These are phyloP conservation scores for Huntiella moniliformis DNA, from an alignment of 2,329 filamentous ascomycete species.

Conservation along the genomic window DNA sequence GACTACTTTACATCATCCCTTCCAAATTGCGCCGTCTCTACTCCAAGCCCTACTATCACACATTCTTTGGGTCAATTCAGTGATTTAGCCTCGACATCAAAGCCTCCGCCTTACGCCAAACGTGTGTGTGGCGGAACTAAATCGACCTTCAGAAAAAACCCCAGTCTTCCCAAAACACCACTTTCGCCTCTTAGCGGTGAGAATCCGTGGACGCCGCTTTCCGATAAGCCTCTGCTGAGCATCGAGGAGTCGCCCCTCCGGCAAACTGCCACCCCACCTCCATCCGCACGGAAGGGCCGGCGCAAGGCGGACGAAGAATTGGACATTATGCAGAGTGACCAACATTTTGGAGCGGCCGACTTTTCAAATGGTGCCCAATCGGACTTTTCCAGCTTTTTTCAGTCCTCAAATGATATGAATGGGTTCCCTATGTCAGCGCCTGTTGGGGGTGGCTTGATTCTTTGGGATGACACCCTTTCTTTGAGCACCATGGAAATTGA, in stretches of 20 bases:
- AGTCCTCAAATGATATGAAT: slow-evolving; percentile 35
- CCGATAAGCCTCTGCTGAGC: background rate
- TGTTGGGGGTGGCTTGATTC: slow-evolving; percentile 29
- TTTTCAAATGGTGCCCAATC: slow-evolving; percentile 30
- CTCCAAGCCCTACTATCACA: too few species aligned
- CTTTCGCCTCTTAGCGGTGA: background rate
- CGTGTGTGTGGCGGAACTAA: background rate
- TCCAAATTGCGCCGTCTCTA: slow-evolving; percentile 13
- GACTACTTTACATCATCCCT: slow-evolving; percentile 38
- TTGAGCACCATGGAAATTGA: slow-evolving; percentile 36
- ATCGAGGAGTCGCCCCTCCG: slow-evolving; percentile 12
- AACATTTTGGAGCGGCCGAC: slow-evolving; percentile 32
- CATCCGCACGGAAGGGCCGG: slow-evolving; percentile 31
- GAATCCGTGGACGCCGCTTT: too few species aligned
- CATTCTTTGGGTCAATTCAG: too few species aligned
- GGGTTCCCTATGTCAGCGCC: slow-evolving; percentile 41
- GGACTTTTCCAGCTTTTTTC: slow-evolving; percentile 28
- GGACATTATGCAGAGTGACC: slow-evolving; percentile 37
- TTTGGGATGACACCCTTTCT: slow-evolving; percentile 34
- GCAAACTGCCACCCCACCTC: slow-evolving; percentile 42
- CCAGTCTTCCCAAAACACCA: background rate
- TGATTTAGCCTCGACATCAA: background rate
- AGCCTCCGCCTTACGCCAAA: background rate
- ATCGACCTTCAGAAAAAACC: background rate
- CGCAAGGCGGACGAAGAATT: slow-evolving; percentile 13